These are phyloP conservation scores for Smallanthus sonchifolius DNA, from an alignment of 129 eudicot species.

Conservation along the genomic window DNA sequence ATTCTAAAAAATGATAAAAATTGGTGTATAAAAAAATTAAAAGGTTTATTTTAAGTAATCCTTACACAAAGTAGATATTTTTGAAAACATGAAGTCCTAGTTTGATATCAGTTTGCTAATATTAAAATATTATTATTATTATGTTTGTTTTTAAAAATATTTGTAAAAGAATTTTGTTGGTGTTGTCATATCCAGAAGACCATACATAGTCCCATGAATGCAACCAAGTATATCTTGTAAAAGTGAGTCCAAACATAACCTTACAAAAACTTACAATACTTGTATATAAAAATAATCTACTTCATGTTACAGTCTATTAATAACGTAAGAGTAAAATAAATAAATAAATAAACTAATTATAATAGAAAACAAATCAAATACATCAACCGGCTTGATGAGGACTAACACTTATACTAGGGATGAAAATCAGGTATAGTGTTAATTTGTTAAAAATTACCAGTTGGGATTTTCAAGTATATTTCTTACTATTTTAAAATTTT, in stretches of 20 bases:
- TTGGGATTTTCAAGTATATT: too few relatives aligned
- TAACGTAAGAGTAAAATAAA: neutral
- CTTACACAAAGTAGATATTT: neutral
- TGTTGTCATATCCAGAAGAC: slow-evolving; percentile 28
- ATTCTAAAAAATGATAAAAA: too few relatives aligned
- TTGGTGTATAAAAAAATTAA: too few relatives aligned
- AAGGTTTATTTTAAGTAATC: neutral
- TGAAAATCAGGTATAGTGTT: too few relatives aligned
- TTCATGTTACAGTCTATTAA: neutral
- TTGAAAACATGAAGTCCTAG: too few relatives aligned
- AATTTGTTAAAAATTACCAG: too few relatives aligned
- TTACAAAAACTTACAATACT: neutral
- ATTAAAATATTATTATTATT: too few relatives aligned
- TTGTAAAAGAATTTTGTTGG: neutral
- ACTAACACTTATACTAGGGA: too few relatives aligned
- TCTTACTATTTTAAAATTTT: too few relatives aligned
- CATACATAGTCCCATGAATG: slow-evolving; percentile 25
- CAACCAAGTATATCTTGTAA: slow-evolving; percentile 5
- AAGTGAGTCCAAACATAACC: slow-evolving; percentile 23
- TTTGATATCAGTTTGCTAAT: too few relatives aligned
- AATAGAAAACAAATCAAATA: neutral
- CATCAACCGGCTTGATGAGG: neutral
- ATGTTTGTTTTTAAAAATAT: neutral
- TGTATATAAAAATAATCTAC: neutral
- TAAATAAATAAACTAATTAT: neutral